Percentiles rank a stretch among this genome's conserved stretches.
Evolutionary conservation across 2,329 filamentous ascomycete genomes (phyloP).

Genomic region (Cordyceps pruinosa): DNA sequence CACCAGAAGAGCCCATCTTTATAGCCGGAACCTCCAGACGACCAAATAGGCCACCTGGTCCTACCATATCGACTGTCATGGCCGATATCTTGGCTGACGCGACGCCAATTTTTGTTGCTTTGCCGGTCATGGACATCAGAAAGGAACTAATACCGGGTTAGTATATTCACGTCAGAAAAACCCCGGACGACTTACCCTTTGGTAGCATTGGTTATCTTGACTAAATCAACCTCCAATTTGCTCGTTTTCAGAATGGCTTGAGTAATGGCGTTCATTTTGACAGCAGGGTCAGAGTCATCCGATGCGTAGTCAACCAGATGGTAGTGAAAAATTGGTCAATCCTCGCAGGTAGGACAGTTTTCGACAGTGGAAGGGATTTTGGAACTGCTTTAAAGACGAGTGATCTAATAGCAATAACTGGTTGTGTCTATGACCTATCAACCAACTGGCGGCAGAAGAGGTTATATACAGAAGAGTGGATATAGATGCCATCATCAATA

Average conservation of each 20-base stretch:
- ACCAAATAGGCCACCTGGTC: conserved; percentile 3
- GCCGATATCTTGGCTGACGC: background rate
- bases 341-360: too few species aligned
- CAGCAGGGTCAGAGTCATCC: background rate
- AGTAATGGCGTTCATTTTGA: conserved; percentile 4
- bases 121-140: background rate
- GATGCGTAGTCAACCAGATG: background rate
- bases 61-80: conserved; percentile 11
- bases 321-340: background rate
- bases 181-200: background rate
- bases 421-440: too few species aligned
- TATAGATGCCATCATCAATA: background rate
- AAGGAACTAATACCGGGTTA: conserved; percentile 2
- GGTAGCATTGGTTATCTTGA: conserved; percentile 7
- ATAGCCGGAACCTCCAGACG: conserved; percentile 5
- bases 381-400: background rate
- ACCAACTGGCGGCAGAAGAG: too few species aligned
- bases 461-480: background rate
- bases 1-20: conserved; percentile 11
- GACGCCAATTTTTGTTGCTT: conserved; percentile 7
- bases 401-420: background rate
- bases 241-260: conserved; percentile 5
- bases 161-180: background rate
- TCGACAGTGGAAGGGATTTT: too few species aligned
- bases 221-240: background rate